Percentiles rank a stretch among this genome's conserved stretches.
These are phyloP conservation scores for Kockovaella imperatae DNA, from an alignment of 768 basidiomycete species.

Conservation along the genomic window DNA sequence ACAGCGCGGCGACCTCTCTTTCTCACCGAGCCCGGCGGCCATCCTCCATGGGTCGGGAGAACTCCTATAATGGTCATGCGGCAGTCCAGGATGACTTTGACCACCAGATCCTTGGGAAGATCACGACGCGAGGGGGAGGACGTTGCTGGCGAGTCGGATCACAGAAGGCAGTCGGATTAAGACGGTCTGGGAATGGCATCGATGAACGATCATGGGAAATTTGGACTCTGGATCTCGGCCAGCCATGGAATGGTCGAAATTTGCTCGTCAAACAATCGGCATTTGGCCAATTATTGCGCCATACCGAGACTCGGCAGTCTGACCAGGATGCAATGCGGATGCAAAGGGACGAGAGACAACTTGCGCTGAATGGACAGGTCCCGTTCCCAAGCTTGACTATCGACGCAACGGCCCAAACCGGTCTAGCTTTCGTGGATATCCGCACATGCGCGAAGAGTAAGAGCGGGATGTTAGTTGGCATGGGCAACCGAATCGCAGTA, in stretches of 20 bases:
- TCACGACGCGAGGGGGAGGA: constrained; percentile 5
- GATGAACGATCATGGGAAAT: constrained; percentile 28
- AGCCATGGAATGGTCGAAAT: constrained; percentile 24
- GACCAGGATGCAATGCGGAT: neutral
- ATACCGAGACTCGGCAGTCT: constrained; percentile 1
- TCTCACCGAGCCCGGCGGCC: neutral
- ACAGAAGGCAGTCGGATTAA: constrained; percentile 14
- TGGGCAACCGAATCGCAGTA: no score
- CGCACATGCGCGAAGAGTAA: no score
- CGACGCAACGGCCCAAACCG: no score
- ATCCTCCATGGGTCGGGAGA: neutral
- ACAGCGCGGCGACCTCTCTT: neutral
- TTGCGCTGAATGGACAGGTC: constrained; percentile 13
- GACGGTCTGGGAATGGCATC: constrained; percentile 9
- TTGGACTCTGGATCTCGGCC: constrained; percentile 18
- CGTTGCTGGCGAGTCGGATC: neutral
- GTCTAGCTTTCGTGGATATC: no score
- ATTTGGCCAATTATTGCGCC: constrained; percentile 3
- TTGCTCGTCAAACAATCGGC: constrained; percentile 11
- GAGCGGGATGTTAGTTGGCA: no score
- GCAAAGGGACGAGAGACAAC: constrained; percentile 7
- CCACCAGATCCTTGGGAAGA: neutral
- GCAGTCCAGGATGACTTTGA: neutral
- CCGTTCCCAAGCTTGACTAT: no score
- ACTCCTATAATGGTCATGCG: neutral